phyloP scores from a whole-genome alignment of 805 yeast species.

The Candida pseudoglaebosa region DNA sequence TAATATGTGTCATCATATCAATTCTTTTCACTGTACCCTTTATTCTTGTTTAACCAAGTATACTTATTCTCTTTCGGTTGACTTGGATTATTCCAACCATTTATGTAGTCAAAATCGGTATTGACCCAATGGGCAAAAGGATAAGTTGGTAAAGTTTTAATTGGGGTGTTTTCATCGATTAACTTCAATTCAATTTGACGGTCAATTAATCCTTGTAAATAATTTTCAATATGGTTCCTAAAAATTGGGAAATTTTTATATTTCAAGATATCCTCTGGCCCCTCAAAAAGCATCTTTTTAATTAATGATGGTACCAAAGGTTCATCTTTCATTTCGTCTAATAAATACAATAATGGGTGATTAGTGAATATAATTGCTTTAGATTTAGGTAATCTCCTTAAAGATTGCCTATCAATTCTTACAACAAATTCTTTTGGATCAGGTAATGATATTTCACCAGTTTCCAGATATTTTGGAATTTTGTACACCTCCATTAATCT shows the following conservation, averaged over 20 bases:
- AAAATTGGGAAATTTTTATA: conserved; percentile 59
- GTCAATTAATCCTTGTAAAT: conserved; percentile 52
- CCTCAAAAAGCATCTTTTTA: conserved; percentile 60
- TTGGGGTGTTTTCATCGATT: conserved; percentile 51
- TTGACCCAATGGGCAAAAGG: conserved; percentile 61
- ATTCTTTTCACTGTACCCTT: no score
- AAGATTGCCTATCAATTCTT: conserved; percentile 70
- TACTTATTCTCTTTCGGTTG: conserved; percentile 14
- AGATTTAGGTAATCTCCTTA: conserved; percentile 62
- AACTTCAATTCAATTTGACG: conserved; percentile 57
- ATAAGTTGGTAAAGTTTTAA: conserved; percentile 55
- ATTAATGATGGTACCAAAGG: conserved; percentile 73
- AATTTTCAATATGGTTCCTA: conserved; percentile 56
- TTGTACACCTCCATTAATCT: conserved; percentile 55
- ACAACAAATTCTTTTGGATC: conserved; percentile 57
- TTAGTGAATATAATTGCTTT: conserved; percentile 68
- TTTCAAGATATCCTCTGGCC: conserved; percentile 59
- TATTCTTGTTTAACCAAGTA: conserved; percentile 3
- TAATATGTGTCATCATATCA: no score
- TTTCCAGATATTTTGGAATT: conserved; percentile 41
- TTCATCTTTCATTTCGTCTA: conserved; percentile 78
- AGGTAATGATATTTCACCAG: conserved; percentile 25
- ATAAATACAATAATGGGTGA: conserved; percentile 73
- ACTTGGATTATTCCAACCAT: conserved; percentile 40
- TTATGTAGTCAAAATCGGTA: conserved; percentile 35